These are phyloP conservation scores for Trichosporon sp. DNA, from an alignment of 1,284 basidiomycete species.

Conservation along the genomic window DNA sequence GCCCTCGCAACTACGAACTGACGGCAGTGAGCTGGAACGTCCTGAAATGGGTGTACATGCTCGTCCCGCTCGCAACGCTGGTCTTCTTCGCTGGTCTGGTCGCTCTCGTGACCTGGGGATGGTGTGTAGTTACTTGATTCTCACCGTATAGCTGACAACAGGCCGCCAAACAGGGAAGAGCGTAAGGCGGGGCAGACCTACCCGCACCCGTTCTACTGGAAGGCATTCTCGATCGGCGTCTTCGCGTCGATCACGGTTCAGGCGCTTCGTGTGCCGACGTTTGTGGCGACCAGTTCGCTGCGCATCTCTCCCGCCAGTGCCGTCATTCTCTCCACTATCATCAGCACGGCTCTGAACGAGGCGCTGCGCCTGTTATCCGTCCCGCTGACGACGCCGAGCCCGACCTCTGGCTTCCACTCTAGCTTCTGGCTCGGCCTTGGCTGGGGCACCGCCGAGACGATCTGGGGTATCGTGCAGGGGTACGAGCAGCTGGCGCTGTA, in stretches of 20 bases:
- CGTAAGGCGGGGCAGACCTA: constrained; percentile 49
- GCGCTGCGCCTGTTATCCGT: constrained; percentile 48
- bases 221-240: constrained; percentile 51
- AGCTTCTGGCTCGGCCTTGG: constrained; percentile 55
- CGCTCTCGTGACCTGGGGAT: constrained; percentile 52
- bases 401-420: constrained; percentile 54
- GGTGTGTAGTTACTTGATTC: constrained; percentile 36
- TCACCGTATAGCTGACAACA: constrained; percentile 28
- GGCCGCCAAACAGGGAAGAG: constrained; percentile 53
- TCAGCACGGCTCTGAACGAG: constrained; percentile 52
- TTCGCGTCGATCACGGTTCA: constrained; percentile 53
- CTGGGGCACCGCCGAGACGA: constrained; percentile 53
- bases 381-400: constrained; percentile 45
- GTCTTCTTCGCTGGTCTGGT: constrained; percentile 45
- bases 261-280: constrained; percentile 49
- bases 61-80: constrained; percentile 49
- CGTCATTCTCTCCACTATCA: constrained; percentile 33
- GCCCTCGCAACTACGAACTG: not conserved
- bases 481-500: constrained; percentile 55
- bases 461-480: constrained; percentile 54
- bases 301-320: constrained; percentile 24
- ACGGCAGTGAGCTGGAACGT: constrained; percentile 48
- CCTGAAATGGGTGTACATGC: constrained; percentile 50
- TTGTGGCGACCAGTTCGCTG: constrained; percentile 43
- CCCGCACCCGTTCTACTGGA: constrained; percentile 52